Conservation (phyloP, 2,329 filamentous ascomycete genomes). For the Monilinia polystroma region DNA sequence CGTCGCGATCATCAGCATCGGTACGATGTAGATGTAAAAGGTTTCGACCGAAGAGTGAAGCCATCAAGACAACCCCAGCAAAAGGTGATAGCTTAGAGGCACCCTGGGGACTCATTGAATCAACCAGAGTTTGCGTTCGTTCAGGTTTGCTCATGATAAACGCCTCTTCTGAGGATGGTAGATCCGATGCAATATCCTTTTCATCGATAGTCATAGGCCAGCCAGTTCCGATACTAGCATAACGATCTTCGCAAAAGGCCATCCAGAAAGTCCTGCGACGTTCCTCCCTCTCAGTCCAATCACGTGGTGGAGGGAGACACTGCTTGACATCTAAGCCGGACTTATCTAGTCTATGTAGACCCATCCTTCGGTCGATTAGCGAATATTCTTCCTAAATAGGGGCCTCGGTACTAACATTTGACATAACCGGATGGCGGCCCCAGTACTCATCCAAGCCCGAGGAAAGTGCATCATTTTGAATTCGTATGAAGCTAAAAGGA, state of each 20-base stretch:
- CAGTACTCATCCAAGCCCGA: conserved; percentile 89
- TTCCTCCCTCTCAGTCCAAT: conserved; percentile 94
- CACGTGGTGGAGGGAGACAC: conserved; percentile 77
- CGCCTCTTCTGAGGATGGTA: conserved; percentile 81
- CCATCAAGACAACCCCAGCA: conserved; percentile 77
- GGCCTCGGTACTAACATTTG: conserved; percentile 64
- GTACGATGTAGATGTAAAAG: conserved; percentile 88
- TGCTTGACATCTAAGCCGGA: conserved; percentile 86
- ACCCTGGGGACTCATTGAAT: conserved; percentile 70
- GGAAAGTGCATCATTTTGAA: conserved; percentile 99
- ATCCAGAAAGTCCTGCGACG: conserved; percentile 92
- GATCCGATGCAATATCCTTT: conserved; percentile 80
- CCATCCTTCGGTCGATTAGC: conserved; percentile 69
- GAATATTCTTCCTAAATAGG: neutral
- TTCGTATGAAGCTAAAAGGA: conserved; percentile 78
- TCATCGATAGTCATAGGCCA: conserved; percentile 97
- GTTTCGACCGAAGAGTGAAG: conserved; percentile 88
- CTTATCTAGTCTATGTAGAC: conserved; percentile 83
- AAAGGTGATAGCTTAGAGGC: conserved; percentile 73
- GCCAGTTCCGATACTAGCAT: conserved; percentile 92
- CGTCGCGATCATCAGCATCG: conserved; percentile 74
- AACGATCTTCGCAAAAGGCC: conserved; percentile 85
- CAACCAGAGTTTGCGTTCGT: conserved; percentile 65
- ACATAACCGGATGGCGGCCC: conserved; percentile 73
- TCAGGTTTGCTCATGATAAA: conserved; percentile 79